Evolutionary conservation across 257 asterid species (phyloP).

Genomic region (Plantago elongata): DNA sequence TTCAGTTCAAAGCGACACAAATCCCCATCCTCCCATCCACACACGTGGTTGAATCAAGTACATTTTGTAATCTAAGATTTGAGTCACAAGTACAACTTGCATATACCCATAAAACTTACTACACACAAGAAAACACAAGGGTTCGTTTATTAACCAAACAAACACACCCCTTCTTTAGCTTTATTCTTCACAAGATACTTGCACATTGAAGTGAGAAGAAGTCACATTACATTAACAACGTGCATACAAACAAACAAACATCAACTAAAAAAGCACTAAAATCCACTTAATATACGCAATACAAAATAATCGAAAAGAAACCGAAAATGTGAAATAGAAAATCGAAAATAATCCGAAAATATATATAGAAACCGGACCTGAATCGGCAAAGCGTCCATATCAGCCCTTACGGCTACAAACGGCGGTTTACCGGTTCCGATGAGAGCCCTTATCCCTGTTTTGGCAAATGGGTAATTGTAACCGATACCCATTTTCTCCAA

Average conservation of each 20-base stretch:
- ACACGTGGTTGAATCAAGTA: background rate
- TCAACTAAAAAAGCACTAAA: too few relatives aligned
- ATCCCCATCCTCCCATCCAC: slow-evolving; percentile 1
- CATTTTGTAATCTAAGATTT: background rate
- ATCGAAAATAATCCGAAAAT: background rate
- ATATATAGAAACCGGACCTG: slow-evolving; percentile 38
- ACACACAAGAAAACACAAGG: background rate
- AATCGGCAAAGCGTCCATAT: slow-evolving; percentile 94
- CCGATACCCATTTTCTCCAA: slow-evolving; percentile 45
- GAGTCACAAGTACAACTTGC: background rate
- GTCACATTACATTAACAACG: too few relatives aligned
- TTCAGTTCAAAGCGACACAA: background rate
- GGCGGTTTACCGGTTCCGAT: slow-evolving; percentile 79
- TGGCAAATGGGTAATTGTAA: slow-evolving; percentile 60
- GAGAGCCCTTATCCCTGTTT: slow-evolving; percentile 74
- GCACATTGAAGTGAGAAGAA: too few relatives aligned
- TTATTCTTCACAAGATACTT: background rate
- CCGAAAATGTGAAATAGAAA: background rate
- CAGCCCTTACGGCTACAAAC: slow-evolving; percentile 84
- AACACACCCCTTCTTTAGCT: too few relatives aligned
- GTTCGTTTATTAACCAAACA: background rate
- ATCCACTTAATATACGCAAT: too few relatives aligned
- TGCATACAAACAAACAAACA: too few relatives aligned
- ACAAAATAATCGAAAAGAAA: too few relatives aligned
- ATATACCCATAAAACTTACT: too few relatives aligned